Conservation (phyloP, 441 rosid genomes). For the Eruca vesicaria region DNA sequence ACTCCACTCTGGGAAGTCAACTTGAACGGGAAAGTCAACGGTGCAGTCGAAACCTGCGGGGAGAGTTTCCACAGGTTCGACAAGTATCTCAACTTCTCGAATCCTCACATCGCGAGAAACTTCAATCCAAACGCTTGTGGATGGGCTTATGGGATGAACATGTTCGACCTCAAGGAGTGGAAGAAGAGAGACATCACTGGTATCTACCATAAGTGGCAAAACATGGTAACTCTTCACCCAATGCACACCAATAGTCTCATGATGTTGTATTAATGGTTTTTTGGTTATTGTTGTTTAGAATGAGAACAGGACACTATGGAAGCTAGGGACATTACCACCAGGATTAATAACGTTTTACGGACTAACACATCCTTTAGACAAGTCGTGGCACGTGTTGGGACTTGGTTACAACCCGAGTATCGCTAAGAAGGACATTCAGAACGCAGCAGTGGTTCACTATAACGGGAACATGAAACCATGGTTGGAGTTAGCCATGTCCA, state of each 20-base stretch:
- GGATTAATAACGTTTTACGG: conserved; percentile 92
- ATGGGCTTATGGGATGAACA: conserved; percentile 99
- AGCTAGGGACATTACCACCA: conserved; percentile 97
- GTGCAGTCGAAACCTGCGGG: conserved; percentile 98
- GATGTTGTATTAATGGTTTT: background rate
- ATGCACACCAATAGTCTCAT: background rate
- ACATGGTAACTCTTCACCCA: conserved; percentile 52
- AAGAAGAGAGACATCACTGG: conserved; percentile 93
- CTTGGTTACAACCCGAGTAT: conserved; percentile 93
- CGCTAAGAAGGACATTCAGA: conserved; percentile 70
- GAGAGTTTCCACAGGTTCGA: conserved; percentile 95
- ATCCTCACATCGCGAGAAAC: conserved; percentile 83
- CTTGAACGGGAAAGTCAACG: conserved; percentile 88
- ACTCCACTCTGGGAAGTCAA: conserved; percentile 81
- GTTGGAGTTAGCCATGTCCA: conserved; percentile 95
- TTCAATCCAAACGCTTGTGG: conserved; percentile 98
- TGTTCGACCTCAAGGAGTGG: conserved; percentile 94
- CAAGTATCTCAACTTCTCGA: conserved; percentile 88
- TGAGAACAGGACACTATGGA: conserved; percentile 90
- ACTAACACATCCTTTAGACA: conserved; percentile 77
- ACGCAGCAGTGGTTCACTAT: conserved; percentile 89
- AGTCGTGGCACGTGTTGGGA: conserved; percentile 97
- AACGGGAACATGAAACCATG: conserved; percentile 99
- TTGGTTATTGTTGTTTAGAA: conserved; percentile 46
- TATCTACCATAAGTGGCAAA: conserved; percentile 98